Conservation (phyloP, 148 eudicot genomes). For the Drosera capensis region DNA sequence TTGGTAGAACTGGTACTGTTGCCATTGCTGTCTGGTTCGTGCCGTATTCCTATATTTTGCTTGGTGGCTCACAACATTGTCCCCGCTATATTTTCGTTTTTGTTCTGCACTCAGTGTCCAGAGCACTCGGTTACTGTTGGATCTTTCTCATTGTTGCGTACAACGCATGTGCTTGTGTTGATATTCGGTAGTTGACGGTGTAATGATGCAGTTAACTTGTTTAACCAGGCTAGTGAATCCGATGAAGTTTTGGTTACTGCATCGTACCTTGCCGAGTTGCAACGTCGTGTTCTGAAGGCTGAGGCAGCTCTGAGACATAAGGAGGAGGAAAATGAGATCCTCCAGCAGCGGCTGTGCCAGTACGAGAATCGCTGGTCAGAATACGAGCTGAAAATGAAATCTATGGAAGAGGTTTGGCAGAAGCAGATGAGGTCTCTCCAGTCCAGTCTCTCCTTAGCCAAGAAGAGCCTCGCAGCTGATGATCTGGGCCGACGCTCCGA, state of each 20-base stretch:
- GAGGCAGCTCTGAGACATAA: conserved; percentile 80
- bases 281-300: conserved; percentile 77
- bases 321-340: conserved; percentile 84
- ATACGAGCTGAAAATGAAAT: conserved; percentile 91
- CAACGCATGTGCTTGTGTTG: too few relatives aligned
- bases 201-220: neutral
- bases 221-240: conserved; percentile 43
- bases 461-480: conserved; percentile 62
- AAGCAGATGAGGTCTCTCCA: conserved; percentile 96
- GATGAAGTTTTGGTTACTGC: conserved; percentile 78
- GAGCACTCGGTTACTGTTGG: neutral
- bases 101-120: neutral
- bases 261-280: conserved; percentile 79
- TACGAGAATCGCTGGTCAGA: conserved; percentile 91
- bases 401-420: conserved; percentile 99
- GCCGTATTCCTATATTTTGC: too few relatives aligned
- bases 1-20: too few relatives aligned
- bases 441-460: conserved; percentile 85
- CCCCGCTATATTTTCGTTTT: neutral
- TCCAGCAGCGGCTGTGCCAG: conserved; percentile 73
- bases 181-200: neutral
- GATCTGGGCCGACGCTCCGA: conserved; percentile 64
- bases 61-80: too few relatives aligned
- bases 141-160: too few relatives aligned
- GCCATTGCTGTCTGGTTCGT: too few relatives aligned